phyloP scores from a whole-genome alignment of 1,284 basidiomycete genomes.

The Malassezia globosa region DNA sequence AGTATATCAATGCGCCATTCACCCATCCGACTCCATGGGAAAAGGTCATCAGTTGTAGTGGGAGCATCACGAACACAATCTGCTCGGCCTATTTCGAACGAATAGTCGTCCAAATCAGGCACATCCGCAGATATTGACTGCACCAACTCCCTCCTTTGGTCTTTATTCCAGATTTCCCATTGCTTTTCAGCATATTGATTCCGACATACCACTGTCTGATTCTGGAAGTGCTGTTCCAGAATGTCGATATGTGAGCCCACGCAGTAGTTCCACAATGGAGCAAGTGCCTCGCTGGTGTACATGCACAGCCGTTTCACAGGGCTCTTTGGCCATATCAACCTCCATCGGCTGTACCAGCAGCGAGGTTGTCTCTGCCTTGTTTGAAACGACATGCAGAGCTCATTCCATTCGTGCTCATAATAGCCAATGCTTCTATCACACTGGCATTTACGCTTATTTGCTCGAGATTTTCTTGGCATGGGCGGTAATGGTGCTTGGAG shows the following conservation, averaged over 20 bases:
- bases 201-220: background rate
- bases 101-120: background rate
- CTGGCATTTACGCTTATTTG: background rate
- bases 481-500: too few relatives aligned
- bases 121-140: too few relatives aligned
- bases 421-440: background rate
- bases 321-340: background rate
- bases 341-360: background rate
- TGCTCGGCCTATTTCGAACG: constrained; percentile 9
- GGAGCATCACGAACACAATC: too few relatives aligned
- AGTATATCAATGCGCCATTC: background rate
- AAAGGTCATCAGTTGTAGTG: background rate
- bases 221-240: background rate
- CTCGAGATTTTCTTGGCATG: too few relatives aligned
- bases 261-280: background rate
- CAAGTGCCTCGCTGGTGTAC: background rate
- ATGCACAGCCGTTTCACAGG: background rate
- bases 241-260: background rate
- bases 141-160: too few relatives aligned
- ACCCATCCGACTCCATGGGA: constrained; percentile 9
- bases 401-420: background rate
- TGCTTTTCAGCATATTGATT: background rate
- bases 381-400: too few relatives aligned
- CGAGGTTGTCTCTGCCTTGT: too few relatives aligned
- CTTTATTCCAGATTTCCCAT: too few relatives aligned